Evolutionary conservation across 1,284 basidiomycete genomes (phyloP).

Genomic region (Cutaneotrichosporon cutaneum): DNA sequence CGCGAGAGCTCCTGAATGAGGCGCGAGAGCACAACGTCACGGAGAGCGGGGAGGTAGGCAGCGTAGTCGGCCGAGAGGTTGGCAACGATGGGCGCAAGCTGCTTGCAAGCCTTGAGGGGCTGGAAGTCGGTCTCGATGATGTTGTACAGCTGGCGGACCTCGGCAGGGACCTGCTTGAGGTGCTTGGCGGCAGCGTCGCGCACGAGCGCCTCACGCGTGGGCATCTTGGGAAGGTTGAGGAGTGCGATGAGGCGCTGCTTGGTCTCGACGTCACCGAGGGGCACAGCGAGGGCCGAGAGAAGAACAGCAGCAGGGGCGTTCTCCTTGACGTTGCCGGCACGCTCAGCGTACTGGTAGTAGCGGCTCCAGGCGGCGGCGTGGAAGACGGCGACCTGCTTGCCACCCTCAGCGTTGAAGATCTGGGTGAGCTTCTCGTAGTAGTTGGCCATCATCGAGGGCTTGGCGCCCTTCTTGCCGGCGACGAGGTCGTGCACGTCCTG

Average conservation of each 20-base stretch:
- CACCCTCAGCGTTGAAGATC: constrained; percentile 68
- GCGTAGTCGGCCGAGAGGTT: constrained; percentile 64
- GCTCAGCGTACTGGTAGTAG: constrained; percentile 61
- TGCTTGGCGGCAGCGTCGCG: constrained; percentile 84
- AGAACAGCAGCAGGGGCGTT: constrained; percentile 89
- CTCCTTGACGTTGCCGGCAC: constrained; percentile 68
- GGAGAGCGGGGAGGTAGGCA: constrained; percentile 84
- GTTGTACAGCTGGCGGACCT: constrained; percentile 79
- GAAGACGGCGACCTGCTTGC: constrained; percentile 79
- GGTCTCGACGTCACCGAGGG: constrained; percentile 70
- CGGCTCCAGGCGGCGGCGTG: constrained; percentile 96
- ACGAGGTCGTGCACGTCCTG: constrained; percentile 98
- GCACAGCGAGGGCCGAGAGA: constrained; percentile 89
- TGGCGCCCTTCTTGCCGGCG: constrained; percentile 75
- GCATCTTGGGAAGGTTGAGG: constrained; percentile 79
- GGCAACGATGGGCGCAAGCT: constrained; percentile 78
- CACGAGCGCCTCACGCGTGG: constrained; percentile 80
- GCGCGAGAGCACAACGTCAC: constrained; percentile 87
- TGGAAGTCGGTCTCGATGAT: constrained; percentile 94
- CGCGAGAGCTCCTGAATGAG: constrained; percentile 92
- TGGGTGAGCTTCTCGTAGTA: constrained; percentile 98
- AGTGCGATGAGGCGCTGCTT: constrained; percentile 80
- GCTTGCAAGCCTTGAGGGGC: constrained; percentile 80
- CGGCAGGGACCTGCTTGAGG: constrained; percentile 74
- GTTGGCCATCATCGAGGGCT: constrained; percentile 96